phyloP scores from a whole-genome alignment of 176 grass and related monocot species.

The Hordeum vulgare region MorexV3_pseudomolecules_assembly NC_058522.1:67610637-67611136 shows the following conservation, averaged over 20 bases:
- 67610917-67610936: background rate
- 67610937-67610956: background rate
- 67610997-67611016: no score
- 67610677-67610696: conserved; percentile 42
- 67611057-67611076: no score
- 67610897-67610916: background rate
- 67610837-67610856: conserved; percentile 49
- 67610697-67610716: conserved; percentile 86
- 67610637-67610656: background rate
- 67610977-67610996: no score
- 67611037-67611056: no score
- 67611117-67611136: no score
- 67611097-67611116: no score
- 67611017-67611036: no score
- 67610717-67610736: conserved; percentile 44
- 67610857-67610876: conserved; percentile 78
- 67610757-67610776: conserved; percentile 68
- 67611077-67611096: no score
- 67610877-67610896: conserved; percentile 69
- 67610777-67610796: conserved; percentile 14
- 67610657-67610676: conserved; percentile 44
- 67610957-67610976: background rate
- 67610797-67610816: conserved; percentile 65
- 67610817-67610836: conserved; percentile 47
- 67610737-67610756: conserved; percentile 25